A percentile compares a stretch with the other conserved stretches of the same genome.
Evolutionary conservation across 2,329 filamentous ascomycete genomes (phyloP).

Genomic region (Knoxdaviesia proteae): DNA sequence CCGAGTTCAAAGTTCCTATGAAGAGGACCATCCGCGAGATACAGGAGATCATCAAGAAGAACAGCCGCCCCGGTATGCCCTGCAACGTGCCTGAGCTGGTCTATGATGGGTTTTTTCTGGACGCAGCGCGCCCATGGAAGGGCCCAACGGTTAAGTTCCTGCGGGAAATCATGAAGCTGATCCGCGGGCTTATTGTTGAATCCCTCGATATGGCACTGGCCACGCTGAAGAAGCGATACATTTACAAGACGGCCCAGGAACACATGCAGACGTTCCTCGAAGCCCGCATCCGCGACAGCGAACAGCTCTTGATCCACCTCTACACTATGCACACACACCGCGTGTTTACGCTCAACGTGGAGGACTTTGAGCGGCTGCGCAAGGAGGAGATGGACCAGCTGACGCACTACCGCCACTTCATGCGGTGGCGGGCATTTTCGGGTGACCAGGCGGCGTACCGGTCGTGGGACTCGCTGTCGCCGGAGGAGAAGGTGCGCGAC

Average conservation of each 20-base stretch:
- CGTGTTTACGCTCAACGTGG: conserved; percentile 35
- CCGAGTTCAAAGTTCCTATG: conserved; percentile 11
- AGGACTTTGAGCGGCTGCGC: conserved; percentile 23
- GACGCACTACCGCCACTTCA: conserved; percentile 24
- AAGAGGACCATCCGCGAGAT: conserved; percentile 27
- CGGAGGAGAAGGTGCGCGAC: conserved; percentile 25
- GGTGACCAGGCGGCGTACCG: conserved; percentile 9
- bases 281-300: conserved; percentile 15
- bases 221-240: conserved; percentile 21
- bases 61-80: conserved; percentile 35
- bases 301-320: conserved; percentile 18
- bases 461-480: conserved; percentile 23
- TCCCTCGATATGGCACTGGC: conserved; percentile 27
- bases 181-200: conserved; percentile 15
- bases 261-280: conserved; percentile 23
- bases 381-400: conserved; percentile 24
- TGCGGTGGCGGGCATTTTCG: conserved; percentile 23
- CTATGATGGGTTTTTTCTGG: conserved; percentile 33
- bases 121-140: conserved; percentile 38
- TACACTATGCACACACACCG: conserved; percentile 31
- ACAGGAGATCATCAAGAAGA: conserved; percentile 28
- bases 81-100: conserved; percentile 38
- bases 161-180: conserved; percentile 20
- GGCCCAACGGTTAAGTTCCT: conserved; percentile 28
- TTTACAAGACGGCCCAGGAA: conserved; percentile 25